Base-by-base conservation (phyloP, 129 eudicot species). In the Centella asiatica region DNA sequence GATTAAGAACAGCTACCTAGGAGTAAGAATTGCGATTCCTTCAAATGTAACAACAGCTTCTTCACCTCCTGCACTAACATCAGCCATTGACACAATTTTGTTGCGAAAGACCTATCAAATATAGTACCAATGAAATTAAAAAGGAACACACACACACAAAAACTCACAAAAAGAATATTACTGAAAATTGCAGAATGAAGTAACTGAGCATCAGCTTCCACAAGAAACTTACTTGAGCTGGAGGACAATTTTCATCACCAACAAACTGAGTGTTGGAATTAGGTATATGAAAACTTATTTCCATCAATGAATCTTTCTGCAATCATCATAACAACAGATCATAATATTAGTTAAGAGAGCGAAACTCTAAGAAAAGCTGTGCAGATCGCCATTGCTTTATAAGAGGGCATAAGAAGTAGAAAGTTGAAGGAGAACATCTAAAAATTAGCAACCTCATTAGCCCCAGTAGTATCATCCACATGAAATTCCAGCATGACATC, bases 301-400 rank as follows among this genome's bases (percentile, higher is more conserved):
- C 99, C 99, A 87, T 92, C 73, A 92, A 66, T 32, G 99, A 87
- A 77, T 92, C 99, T 80, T 87, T 92, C 99, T 92, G 88, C 50
- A 70, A 52, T 61, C 51, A 56, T 57, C 48, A 31, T 24, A 65
- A 67, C 26, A 57, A 70, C 45, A 32, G 15, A 19, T 31, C n/a
- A 34, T 23, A 65, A 65, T 32, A 32, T 17, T 28, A 51, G 14
- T 18, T 14, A 33, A 48, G 19, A 15, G 44, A 4, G 61, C 28
- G n/a, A n/a, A n/a, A n/a, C n/a, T n/a, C n/a, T n/a, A n/a, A n/a
- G n/a, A n/a, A n/a, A n/a, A n/a, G n/a, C n/a, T n/a, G n/a, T n/a
- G n/a, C n/a, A n/a, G n/a, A n/a, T n/a, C n/a, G n/a, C n/a, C n/a
- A n/a, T n/a, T n/a, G n/a, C n/a, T n/a, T n/a, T n/a, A n/a, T n/a